Percentiles rank a stretch among this genome's conserved stretches.
These are phyloP conservation scores for Gentiana dahurica DNA, from an alignment of 257 asterid species.

Conservation along the genomic window DNA sequence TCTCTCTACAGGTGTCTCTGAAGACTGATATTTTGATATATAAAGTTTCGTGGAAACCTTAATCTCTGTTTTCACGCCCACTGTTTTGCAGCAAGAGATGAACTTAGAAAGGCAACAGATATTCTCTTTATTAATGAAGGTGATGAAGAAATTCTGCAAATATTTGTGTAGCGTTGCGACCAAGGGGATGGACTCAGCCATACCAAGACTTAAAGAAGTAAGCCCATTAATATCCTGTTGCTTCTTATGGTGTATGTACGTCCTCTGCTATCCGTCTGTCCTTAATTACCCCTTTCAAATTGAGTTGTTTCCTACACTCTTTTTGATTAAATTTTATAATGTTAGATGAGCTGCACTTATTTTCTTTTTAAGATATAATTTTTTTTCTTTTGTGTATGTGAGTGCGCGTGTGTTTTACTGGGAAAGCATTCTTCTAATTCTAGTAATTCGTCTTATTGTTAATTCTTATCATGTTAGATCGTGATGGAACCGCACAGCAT, in stretches of 20 bases:
- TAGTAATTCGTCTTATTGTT: too few relatives aligned
- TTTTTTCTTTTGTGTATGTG: too few relatives aligned
- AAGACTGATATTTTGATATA: too few relatives aligned
- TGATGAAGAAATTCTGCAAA: constrained; percentile 69
- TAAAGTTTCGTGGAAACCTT: too few relatives aligned
- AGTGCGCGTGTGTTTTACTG: too few relatives aligned
- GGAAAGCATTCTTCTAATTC: too few relatives aligned
- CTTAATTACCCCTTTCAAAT: background rate
- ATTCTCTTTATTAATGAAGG: constrained; percentile 45
- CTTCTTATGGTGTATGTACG: too few relatives aligned
- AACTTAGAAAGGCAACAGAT: constrained; percentile 67
- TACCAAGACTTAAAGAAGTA: constrained; percentile 59
- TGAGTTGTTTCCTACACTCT: background rate
- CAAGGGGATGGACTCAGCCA: constrained; percentile 33
- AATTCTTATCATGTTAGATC: constrained; percentile 27
- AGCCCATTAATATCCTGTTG: constrained; percentile 10
- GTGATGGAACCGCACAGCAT: constrained; percentile 59
- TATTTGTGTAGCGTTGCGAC: constrained; percentile 30
- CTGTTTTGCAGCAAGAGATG: constrained; percentile 55
- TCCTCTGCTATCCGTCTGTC: background rate
- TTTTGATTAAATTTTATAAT: background rate
- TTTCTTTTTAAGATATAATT: too few relatives aligned
- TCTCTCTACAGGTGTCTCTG: too few relatives aligned
- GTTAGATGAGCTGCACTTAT: too few relatives aligned
- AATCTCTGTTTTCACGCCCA: background rate